A percentile compares a stretch with the other conserved stretches of the same genome.
Conservation (phyloP, 495 filamentous ascomycete species). For the Hypoxylon intermedium region DNA sequence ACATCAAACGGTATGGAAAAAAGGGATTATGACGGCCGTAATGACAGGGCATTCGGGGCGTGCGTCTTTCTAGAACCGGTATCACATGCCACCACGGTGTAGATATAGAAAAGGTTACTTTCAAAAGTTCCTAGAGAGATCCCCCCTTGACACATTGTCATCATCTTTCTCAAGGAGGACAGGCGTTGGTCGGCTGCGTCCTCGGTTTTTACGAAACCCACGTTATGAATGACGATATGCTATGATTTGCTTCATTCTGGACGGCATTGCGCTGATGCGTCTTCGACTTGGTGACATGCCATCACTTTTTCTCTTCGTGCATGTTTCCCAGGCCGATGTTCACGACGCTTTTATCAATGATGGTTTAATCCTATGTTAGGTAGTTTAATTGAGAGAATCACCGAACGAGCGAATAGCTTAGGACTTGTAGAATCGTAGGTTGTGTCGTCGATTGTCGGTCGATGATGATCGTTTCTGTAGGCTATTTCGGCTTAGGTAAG, state of each 20-base stretch:
- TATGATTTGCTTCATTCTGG: slow-evolving; percentile 35
- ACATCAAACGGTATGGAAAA: slow-evolving; percentile 26
- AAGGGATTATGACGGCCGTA: slow-evolving; percentile 19
- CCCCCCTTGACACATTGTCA: slow-evolving; percentile 16
- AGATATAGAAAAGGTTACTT: slow-evolving; percentile 29
- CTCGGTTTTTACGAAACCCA: slow-evolving; percentile 39
- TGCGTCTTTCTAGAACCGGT: slow-evolving; percentile 20
- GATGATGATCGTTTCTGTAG: too few species aligned
- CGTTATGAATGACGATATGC: slow-evolving; percentile 45
- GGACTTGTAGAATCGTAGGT: too few species aligned
- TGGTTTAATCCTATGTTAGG: too few species aligned
- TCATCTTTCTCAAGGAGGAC: slow-evolving; percentile 8
- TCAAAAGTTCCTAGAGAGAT: slow-evolving; percentile 19
- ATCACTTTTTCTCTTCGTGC: not conserved
- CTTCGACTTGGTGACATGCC: too few species aligned
- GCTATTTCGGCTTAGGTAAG: too few species aligned
- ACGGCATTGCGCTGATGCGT: too few species aligned
- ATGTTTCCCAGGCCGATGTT: too few species aligned
- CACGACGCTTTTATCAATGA: too few species aligned
- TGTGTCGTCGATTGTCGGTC: too few species aligned
- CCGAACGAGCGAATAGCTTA: too few species aligned
- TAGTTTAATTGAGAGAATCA: too few species aligned
- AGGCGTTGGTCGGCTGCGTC: slow-evolving; percentile 22
- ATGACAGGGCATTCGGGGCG: slow-evolving; percentile 23
- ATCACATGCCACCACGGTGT: slow-evolving; percentile 6